Conservation (phyloP, 1,139 yeast genomes). For the Lodderomyces beijingensis region DNA sequence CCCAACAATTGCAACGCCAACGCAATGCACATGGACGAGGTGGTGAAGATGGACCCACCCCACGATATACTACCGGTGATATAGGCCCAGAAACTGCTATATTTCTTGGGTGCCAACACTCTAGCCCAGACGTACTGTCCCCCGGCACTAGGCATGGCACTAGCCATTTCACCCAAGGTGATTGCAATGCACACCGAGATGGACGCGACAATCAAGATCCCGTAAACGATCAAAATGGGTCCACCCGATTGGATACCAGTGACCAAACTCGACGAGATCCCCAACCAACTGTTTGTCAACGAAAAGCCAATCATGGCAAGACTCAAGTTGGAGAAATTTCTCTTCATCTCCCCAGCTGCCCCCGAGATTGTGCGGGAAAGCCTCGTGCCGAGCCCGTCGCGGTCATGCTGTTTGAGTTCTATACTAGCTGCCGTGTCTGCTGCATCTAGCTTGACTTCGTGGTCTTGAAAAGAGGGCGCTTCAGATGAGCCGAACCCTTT, state of each 20-base stretch:
- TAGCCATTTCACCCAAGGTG: conserved; percentile 45
- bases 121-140: conserved; percentile 62
- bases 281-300: conserved; percentile 63
- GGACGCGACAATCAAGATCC: conserved; percentile 58
- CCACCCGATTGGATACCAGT: conserved; percentile 67
- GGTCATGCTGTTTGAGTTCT: too few relatives aligned
- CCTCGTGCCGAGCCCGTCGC: too few relatives aligned
- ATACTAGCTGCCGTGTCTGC: too few relatives aligned
- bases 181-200: conserved; percentile 38
- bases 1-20: conserved; percentile 48
- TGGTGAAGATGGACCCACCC: conserved; percentile 55
- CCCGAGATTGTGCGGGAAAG: too few relatives aligned
- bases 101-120: conserved; percentile 47
- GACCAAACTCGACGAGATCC: conserved; percentile 51
- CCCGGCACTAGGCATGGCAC: conserved; percentile 54
- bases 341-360: conserved; percentile 33
- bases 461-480: conserved; percentile 7
- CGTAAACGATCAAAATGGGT: conserved; percentile 63
- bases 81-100: conserved; percentile 46
- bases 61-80: conserved; percentile 54
- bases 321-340: conserved; percentile 51
- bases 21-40: conserved; percentile 51
- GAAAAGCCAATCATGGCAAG: conserved; percentile 67
- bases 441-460: conserved; percentile 6
- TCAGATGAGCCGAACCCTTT: too few relatives aligned